These are phyloP conservation scores for Endothia cerciana DNA, from an alignment of 2,329 filamentous ascomycete species.

Conservation along the genomic window DNA sequence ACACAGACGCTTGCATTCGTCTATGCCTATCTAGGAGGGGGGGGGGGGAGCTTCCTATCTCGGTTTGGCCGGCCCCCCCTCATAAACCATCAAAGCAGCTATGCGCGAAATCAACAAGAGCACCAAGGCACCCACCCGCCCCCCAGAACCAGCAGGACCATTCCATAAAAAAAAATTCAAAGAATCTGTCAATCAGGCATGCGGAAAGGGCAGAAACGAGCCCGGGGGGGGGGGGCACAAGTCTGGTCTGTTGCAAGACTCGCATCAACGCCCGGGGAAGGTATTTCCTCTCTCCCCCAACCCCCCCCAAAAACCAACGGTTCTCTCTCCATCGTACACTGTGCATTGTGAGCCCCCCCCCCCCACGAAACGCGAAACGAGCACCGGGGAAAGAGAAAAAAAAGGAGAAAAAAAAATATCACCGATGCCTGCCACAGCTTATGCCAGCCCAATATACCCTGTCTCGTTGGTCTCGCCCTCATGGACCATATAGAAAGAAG, in stretches of 20 bases:
- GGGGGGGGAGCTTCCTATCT: neutral
- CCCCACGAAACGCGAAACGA: neutral
- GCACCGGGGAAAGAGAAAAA: neutral
- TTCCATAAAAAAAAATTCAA: neutral
- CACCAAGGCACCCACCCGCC: too few relatives aligned
- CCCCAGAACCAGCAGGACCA: neutral
- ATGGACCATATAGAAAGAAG: conserved; percentile 8
- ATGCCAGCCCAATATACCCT: conserved; percentile 6
- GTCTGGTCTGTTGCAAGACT: too few relatives aligned
- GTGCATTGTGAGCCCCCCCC: neutral
- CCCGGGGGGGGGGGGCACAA: neutral
- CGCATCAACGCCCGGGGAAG: too few relatives aligned
- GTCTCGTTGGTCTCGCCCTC: neutral
- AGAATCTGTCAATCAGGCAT: neutral
- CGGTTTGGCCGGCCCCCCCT: neutral
- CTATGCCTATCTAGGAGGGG: neutral
- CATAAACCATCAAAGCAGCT: neutral
- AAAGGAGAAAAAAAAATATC: neutral
- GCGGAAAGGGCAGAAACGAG: neutral
- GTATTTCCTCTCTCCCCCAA: neutral
- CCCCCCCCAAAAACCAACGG: neutral
- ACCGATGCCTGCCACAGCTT: neutral
- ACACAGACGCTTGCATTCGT: neutral
- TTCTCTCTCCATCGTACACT: neutral
- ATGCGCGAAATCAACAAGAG: neutral